These are phyloP conservation scores for Termitomyces sp. DNA, from an alignment of 768 basidiomycete genomes.

Conservation along the genomic window DNA sequence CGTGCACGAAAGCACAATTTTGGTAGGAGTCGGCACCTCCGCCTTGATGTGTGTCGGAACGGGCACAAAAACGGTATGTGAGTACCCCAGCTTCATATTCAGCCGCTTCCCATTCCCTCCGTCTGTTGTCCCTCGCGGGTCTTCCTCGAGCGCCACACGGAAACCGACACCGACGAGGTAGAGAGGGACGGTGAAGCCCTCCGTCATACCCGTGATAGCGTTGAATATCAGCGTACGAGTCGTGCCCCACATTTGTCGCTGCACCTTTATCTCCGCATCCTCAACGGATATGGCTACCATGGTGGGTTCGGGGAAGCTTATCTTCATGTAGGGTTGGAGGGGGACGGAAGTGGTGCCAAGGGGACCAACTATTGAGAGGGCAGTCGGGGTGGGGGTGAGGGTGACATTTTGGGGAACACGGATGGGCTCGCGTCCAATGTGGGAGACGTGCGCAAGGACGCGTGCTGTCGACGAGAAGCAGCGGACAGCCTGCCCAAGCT, in stretches of 20 bases:
- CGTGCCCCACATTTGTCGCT: conserved; percentile 94
- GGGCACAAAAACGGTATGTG: conserved; percentile 80
- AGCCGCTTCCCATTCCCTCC: conserved; percentile 65
- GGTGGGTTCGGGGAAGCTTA: conserved; percentile 35
- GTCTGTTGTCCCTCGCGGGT: conserved; percentile 57
- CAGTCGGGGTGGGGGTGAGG: conserved; percentile 34
- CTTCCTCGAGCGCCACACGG: conserved; percentile 80
- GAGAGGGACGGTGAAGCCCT: conserved; percentile 79
- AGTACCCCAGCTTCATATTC: conserved; percentile 91
- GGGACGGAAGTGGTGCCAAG: conserved; percentile 44
- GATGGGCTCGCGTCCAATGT: conserved; percentile 60
- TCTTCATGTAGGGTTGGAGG: conserved; percentile 42
- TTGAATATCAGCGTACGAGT: conserved; percentile 88
- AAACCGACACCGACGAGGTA: conserved; percentile 96
- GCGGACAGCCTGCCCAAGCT: conserved; percentile 29
- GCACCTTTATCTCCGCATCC: conserved; percentile 64
- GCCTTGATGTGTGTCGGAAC: conserved; percentile 81
- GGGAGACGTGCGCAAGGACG: conserved; percentile 56
- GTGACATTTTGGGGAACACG: conserved; percentile 39
- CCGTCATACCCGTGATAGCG: conserved; percentile 85
- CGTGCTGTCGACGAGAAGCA: conserved; percentile 49
- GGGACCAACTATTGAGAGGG: conserved; percentile 41
- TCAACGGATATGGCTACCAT: conserved; percentile 52
- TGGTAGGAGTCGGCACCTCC: conserved; percentile 78
- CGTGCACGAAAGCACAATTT: conserved; percentile 76